Evolutionary conservation across 192 early-diverging fungal species (phyloP), one percentile per base, ranked within the genome.

Genomic region (Haplosporangium gracile): DNA sequence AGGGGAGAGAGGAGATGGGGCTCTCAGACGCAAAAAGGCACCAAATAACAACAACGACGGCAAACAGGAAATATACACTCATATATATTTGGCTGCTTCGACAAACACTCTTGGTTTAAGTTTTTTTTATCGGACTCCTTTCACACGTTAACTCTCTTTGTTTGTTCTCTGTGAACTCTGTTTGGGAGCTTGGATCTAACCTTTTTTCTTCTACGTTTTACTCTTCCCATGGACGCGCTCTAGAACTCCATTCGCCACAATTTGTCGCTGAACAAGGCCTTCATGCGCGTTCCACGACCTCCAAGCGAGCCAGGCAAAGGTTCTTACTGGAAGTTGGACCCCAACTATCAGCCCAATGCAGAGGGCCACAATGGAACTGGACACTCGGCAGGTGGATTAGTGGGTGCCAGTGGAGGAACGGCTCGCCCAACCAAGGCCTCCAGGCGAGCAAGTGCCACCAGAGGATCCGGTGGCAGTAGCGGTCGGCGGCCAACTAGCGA

Each of bases 211-310:
- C 47, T 49, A 16, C 15, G 13, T 68, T 26, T 65, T n/a, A 34
- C 16, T 65, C 29, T 53, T 5, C n/a, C 8, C n/a, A 36, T 22
- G 15, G 16, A 11, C 34, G 18, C 40, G 38, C 29, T 29, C 40
- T 76, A 96, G 88, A 97, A 97, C 85, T 97, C 96, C 11, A 94
- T 97, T 70, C 92, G 96, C 20, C 96, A 97, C 85, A 97, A 97
- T 80, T 90, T 97, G 51, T 96, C 95, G 10, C 89, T 97, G 18
- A 97, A 96, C 87, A 95, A 95, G 82, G 89, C 90, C 53, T 97
- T 97, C 90, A 89, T 96, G 80, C 93, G 95, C 65, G 92, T 96
- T 29, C 93, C 95, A 43, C 89, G 96, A 63, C 91, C 93, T 6
- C 89, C 92, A 57, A 93, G 92, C 78, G 93, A 95, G 84, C 93